phyloP scores from a whole-genome alignment of 345 rosid genomes.

The Erysimum cheiranthoides region DNA sequence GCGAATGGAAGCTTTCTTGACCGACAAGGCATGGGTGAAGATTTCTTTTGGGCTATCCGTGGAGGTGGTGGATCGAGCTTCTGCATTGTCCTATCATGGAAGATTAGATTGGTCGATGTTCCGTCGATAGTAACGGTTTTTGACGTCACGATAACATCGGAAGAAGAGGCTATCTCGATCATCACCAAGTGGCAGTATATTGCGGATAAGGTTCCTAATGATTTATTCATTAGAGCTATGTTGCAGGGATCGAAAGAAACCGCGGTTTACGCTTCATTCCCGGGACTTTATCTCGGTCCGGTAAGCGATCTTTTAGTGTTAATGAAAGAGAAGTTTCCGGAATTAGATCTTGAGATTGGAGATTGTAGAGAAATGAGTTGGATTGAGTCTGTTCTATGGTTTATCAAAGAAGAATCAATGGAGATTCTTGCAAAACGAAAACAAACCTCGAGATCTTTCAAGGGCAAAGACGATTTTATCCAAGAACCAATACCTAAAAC shows the following conservation, averaged over 20 bases:
- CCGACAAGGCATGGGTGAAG: slow-evolving; percentile 54
- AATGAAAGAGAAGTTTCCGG: slow-evolving; percentile 44
- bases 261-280: slow-evolving; percentile 34
- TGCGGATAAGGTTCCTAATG: slow-evolving; percentile 41
- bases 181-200: slow-evolving; percentile 54
- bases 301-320: slow-evolving; percentile 28
- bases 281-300: slow-evolving; percentile 52
- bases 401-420: slow-evolving; percentile 25
- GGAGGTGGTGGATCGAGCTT: slow-evolving; percentile 68
- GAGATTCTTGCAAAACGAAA: slow-evolving; percentile 29
- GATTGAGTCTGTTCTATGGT: slow-evolving; percentile 51
- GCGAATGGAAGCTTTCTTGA: slow-evolving; percentile 54
- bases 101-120: slow-evolving; percentile 53
- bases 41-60: slow-evolving; percentile 65
- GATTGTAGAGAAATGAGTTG: slow-evolving; percentile 59
- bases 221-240: slow-evolving; percentile 39
- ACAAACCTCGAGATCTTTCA: slow-evolving; percentile 38
- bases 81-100: slow-evolving; percentile 55
- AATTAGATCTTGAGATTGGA: slow-evolving; percentile 44
- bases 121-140: slow-evolving; percentile 57
- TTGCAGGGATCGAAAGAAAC: slow-evolving; percentile 18
- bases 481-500: slow-evolving; percentile 45
- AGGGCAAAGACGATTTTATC: slow-evolving; percentile 58
- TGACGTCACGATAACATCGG: slow-evolving; percentile 44
- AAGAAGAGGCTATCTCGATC: slow-evolving; percentile 46